Percentiles rank a stretch among this genome's conserved stretches.
phyloP scores from a whole-genome alignment of 2,329 filamentous ascomycete species.

The Volutella citrinella region DNA sequence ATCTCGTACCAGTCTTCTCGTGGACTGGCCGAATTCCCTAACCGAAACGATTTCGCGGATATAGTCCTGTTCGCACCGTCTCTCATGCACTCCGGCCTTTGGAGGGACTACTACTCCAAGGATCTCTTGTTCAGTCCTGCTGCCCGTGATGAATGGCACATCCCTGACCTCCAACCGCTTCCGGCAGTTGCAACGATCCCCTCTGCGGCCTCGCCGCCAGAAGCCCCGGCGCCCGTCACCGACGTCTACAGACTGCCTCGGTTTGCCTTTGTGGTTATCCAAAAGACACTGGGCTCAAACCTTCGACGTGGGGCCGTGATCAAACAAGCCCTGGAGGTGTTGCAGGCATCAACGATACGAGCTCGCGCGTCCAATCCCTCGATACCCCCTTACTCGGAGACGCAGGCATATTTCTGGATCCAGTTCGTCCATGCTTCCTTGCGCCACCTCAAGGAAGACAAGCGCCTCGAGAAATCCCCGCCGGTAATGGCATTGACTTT shows the following conservation, averaged over 20 bases:
- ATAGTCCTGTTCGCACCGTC: constrained; percentile 22
- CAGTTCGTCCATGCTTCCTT: constrained; percentile 23
- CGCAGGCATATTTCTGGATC: constrained; percentile 31
- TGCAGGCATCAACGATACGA: constrained; percentile 24
- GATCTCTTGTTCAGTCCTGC: constrained; percentile 27
- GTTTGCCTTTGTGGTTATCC: constrained; percentile 30
- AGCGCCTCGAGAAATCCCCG: neutral
- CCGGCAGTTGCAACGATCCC: constrained; percentile 12
- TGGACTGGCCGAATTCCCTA: constrained; percentile 9
- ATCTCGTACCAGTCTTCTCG: constrained; percentile 19
- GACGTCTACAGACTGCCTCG: constrained; percentile 21
- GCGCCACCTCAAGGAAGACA: constrained; percentile 10
- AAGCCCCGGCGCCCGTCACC: neutral
- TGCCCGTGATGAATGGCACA: constrained; percentile 26
- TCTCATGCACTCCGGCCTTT: constrained; percentile 29
- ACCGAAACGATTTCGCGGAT: constrained; percentile 16
- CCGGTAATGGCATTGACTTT: constrained; percentile 10
- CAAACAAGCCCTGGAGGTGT: constrained; percentile 20
- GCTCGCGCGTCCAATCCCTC: constrained; percentile 12
- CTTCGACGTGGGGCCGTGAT: constrained; percentile 23
- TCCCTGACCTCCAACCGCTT: constrained; percentile 29
- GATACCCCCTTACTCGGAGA: constrained; percentile 28
- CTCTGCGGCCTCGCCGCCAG: neutral
- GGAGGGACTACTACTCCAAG: constrained; percentile 31
- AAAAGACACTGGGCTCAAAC: constrained; percentile 18